A percentile compares a stretch with the other conserved stretches of the same genome.
These are phyloP conservation scores for Nigrospora sphaerica DNA, from an alignment of 2,329 filamentous ascomycete species.

Conservation along the genomic window DNA sequence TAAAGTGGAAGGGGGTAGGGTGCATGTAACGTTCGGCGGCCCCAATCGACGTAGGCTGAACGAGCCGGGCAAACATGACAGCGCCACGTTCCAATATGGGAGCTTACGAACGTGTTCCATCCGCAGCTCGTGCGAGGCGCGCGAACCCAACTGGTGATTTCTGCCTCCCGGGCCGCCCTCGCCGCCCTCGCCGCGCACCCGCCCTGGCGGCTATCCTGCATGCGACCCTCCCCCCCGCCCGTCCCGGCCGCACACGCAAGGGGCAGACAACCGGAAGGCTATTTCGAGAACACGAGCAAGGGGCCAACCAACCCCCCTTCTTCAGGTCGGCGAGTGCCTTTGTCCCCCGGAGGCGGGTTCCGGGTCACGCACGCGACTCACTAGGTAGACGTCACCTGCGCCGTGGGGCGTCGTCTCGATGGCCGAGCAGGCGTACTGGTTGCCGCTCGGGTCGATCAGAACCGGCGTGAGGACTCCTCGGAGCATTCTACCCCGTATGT, in stretches of 20 bases:
- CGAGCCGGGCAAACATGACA: too few species aligned
- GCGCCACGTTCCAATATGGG: too few species aligned
- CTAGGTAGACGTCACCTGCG: conserved; percentile 28
- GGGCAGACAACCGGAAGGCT: conserved; percentile 10
- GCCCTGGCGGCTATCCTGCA: too few species aligned
- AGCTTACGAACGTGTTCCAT: too few species aligned
- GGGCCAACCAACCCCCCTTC: background rate
- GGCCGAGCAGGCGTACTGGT: conserved; percentile 26
- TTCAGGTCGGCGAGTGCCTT: background rate
- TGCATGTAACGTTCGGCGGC: too few species aligned
- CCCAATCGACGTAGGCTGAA: too few species aligned
- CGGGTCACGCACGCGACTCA: too few species aligned
- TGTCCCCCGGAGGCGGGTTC: background rate
- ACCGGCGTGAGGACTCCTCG: conserved; percentile 25
- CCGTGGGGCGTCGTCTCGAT: conserved; percentile 27
- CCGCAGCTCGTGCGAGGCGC: too few species aligned
- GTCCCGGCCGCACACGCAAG: conserved; percentile 27
- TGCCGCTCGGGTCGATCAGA: conserved; percentile 22
- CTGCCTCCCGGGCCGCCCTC: too few species aligned
- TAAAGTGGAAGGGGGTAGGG: too few species aligned
- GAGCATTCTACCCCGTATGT: conserved; percentile 18
- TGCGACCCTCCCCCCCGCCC: conserved; percentile 17
- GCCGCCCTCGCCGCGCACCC: too few species aligned
- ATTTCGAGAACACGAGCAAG: conserved; percentile 18
- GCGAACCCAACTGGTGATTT: too few species aligned